Conservation (phyloP, 1,284 basidiomycete genomes). For the Mrakiaceae sp. region DNA sequence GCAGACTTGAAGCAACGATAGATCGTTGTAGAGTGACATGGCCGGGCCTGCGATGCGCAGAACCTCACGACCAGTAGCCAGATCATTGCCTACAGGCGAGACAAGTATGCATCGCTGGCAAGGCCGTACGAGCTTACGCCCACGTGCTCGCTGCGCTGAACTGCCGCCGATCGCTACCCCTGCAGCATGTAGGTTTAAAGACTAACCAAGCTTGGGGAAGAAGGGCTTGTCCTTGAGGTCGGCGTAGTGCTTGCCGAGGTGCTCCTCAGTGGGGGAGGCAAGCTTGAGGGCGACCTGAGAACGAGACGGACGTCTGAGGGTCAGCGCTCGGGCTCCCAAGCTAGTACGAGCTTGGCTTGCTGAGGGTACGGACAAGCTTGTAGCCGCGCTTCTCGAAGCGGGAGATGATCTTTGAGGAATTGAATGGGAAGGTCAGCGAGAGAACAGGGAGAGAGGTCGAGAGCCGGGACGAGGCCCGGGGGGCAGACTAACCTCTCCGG, state of each 20-base stretch:
- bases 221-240: constrained; percentile 84
- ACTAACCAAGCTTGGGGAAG: constrained; percentile 72
- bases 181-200: neutral
- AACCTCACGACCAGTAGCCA: too few relatives aligned
- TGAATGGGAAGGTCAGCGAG: neutral
- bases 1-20: too few relatives aligned
- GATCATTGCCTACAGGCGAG: too few relatives aligned
- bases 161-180: neutral
- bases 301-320: too few relatives aligned
- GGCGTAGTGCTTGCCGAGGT: constrained; percentile 86
- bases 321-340: too few relatives aligned
- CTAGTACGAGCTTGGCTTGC: too few relatives aligned
- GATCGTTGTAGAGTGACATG: too few relatives aligned
- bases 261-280: constrained; percentile 58
- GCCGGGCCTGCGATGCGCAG: too few relatives aligned
- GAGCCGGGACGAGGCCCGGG: constrained; percentile 14
- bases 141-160: neutral
- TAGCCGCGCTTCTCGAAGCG: constrained; percentile 93
- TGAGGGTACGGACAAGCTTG: constrained; percentile 50
- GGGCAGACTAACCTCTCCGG: constrained; percentile 49
- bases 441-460: too few relatives aligned
- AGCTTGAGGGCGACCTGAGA: constrained; percentile 66
- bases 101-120: neutral
- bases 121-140: neutral
- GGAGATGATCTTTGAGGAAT: constrained; percentile 52